These are phyloP conservation scores for Przewalskia tangutica DNA, from an alignment of 257 asterid genomes.

Conservation along the genomic window DNA sequence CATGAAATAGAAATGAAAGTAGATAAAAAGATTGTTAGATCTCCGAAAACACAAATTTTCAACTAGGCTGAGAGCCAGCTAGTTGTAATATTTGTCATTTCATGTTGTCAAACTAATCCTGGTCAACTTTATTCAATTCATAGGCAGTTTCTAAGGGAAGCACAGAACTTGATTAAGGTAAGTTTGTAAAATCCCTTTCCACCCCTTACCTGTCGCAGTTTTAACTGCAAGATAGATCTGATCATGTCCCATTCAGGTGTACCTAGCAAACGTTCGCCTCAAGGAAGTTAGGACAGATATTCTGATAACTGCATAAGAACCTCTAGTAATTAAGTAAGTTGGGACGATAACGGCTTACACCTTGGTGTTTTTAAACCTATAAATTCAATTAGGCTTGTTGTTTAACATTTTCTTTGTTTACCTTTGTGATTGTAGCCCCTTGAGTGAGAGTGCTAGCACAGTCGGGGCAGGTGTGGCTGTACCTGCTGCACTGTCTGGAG, in stretches of 20 bases:
- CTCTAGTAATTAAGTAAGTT: constrained; percentile 66
- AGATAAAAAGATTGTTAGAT: background rate
- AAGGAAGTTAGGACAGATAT: constrained; percentile 75
- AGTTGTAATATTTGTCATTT: background rate
- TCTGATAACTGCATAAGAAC: constrained; percentile 81
- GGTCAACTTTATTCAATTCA: constrained; percentile 3
- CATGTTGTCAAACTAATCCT: background rate
- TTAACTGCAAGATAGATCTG: constrained; percentile 1
- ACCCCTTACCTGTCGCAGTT: background rate
- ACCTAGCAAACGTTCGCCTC: constrained; percentile 84
- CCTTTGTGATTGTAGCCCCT: constrained; percentile 37
- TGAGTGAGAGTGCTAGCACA: constrained; percentile 68
- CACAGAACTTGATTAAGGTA: constrained; percentile 72
- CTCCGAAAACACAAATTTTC: background rate
- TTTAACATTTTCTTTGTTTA: background rate
- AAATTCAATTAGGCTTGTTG: background rate
- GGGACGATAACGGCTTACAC: background rate
- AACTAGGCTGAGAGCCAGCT: background rate
- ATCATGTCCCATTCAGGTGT: constrained; percentile 45
- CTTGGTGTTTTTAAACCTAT: background rate
- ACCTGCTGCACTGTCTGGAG: constrained; percentile 63
- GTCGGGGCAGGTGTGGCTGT: constrained; percentile 70
- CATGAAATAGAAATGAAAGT: background rate
- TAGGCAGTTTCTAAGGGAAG: constrained; percentile 90
- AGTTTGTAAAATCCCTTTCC: background rate